phyloP scores from a whole-genome alignment of 2,329 filamentous ascomycete genomes.

The Cladosporium sp. region DNA sequence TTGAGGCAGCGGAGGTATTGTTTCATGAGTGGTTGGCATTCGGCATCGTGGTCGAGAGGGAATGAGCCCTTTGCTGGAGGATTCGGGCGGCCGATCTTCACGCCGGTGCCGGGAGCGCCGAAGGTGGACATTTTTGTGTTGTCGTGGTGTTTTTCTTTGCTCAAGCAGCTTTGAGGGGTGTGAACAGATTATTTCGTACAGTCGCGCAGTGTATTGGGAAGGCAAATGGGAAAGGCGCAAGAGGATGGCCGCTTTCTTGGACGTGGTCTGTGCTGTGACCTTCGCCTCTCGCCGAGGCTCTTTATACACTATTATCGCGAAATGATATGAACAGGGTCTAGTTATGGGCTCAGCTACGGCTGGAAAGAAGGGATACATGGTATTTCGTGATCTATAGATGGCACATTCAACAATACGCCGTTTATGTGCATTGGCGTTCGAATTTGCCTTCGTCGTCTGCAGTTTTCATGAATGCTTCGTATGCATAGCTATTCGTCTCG shows the following conservation, averaged over 20 bases:
- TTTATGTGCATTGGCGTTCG: no score
- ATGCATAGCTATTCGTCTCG: not conserved
- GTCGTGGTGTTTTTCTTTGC: not conserved
- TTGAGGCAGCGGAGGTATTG: constrained; percentile 85
- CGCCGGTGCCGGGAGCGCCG: constrained; percentile 65
- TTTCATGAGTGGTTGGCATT: constrained; percentile 87
- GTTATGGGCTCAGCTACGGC: no score
- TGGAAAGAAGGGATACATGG: no score
- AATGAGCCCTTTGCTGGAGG: constrained; percentile 92
- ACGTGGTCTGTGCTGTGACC: not conserved
- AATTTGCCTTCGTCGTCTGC: no score
- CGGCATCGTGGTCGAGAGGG: constrained; percentile 92
- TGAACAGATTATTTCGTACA: no score
- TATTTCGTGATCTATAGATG: no score
- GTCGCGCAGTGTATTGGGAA: no score
- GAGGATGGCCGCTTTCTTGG: not conserved
- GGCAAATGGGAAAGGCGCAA: no score
- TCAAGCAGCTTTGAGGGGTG: not conserved
- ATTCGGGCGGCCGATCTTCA: constrained; percentile 61
- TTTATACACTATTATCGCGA: no score
- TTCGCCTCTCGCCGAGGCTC: not conserved
- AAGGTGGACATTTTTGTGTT: constrained; percentile 45
- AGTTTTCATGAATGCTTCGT: not conserved
- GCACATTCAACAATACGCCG: no score
- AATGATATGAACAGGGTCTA: no score